phyloP scores from a whole-genome alignment of 2,329 filamentous ascomycete species.

The Nothomitra cinnamomea region DNA sequence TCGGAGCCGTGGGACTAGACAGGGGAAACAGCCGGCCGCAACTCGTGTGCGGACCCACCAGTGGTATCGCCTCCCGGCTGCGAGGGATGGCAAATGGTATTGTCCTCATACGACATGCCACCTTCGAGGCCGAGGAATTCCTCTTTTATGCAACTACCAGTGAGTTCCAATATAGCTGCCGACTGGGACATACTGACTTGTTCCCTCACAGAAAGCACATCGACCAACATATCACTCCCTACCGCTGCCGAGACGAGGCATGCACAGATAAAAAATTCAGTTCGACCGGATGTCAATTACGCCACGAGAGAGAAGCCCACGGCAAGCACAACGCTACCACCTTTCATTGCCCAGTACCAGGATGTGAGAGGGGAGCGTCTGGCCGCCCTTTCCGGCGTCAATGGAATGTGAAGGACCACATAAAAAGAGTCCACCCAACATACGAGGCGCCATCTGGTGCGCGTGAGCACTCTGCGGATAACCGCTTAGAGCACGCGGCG shows the following conservation, averaged over 20 bases:
- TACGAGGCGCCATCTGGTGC: too few species aligned
- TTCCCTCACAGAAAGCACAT: slow-evolving; percentile 64
- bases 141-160: slow-evolving; percentile 99
- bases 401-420: slow-evolving; percentile 94
- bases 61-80: slow-evolving; percentile 50
- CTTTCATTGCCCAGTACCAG: slow-evolving; percentile 76
- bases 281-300: slow-evolving; percentile 83
- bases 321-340: slow-evolving; percentile 90
- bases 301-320: slow-evolving; percentile 90
- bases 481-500: too few species aligned
- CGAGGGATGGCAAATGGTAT: slow-evolving; percentile 71
- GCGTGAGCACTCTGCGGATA: too few species aligned
- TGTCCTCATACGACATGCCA: slow-evolving; percentile 67
- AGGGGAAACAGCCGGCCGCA: slow-evolving; percentile 10
- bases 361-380: slow-evolving; percentile 65
- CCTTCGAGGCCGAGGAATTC: slow-evolving; percentile 60
- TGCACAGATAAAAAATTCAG: slow-evolving; percentile 85
- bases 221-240: slow-evolving; percentile 91
- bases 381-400: slow-evolving; percentile 86
- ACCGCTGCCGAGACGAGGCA: slow-evolving; percentile 72
- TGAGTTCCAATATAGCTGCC: slow-evolving; percentile 33
- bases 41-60: slow-evolving; percentile 41
- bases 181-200: neutral
- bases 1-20: neutral
- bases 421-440: slow-evolving; percentile 65